Conservation (phyloP, 345 rosid species). For the Rubroshorea leprosula region DNA sequence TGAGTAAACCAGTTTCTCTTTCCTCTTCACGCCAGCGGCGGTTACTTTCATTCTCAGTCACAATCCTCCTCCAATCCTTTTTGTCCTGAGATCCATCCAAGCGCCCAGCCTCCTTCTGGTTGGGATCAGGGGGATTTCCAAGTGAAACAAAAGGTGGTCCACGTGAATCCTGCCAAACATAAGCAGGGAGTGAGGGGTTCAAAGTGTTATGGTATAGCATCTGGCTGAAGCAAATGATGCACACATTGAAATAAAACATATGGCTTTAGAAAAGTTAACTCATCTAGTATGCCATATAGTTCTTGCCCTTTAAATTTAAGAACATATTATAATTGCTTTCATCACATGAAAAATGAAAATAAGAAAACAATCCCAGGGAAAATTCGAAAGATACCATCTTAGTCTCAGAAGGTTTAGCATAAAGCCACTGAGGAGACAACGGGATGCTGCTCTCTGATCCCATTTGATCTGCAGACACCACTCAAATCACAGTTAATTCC, state of each 20-base stretch:
- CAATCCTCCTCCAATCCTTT: constrained; percentile 59
- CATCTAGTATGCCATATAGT: not conserved
- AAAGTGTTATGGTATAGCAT: not conserved
- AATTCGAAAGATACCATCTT: constrained; percentile 33
- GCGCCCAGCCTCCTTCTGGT: constrained; percentile 60
- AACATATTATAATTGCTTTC: not conserved
- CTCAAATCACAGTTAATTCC: constrained; percentile 4
- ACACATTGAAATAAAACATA: not conserved
- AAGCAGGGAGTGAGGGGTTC: not conserved
- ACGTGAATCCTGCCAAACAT: constrained; percentile 41
- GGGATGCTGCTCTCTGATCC: constrained; percentile 79
- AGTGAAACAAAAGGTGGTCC: constrained; percentile 26
- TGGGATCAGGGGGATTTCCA: constrained; percentile 42
- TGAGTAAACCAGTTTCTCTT: constrained; percentile 68
- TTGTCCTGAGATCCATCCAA: constrained; percentile 62
- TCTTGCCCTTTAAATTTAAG: not conserved
- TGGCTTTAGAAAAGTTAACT: not conserved
- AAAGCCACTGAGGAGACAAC: constrained; percentile 93
- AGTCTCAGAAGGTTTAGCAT: constrained; percentile 59
- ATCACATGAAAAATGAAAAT: not conserved
- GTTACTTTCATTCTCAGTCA: constrained; percentile 38
- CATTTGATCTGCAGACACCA: constrained; percentile 50
- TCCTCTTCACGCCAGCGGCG: constrained; percentile 84
- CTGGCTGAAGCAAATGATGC: not conserved
- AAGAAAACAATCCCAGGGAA: not conserved